Evolutionary conservation across 83 land plant species (phyloP), one percentile per base, ranked within the genome.

Genomic region (Picea mariana): DNA sequence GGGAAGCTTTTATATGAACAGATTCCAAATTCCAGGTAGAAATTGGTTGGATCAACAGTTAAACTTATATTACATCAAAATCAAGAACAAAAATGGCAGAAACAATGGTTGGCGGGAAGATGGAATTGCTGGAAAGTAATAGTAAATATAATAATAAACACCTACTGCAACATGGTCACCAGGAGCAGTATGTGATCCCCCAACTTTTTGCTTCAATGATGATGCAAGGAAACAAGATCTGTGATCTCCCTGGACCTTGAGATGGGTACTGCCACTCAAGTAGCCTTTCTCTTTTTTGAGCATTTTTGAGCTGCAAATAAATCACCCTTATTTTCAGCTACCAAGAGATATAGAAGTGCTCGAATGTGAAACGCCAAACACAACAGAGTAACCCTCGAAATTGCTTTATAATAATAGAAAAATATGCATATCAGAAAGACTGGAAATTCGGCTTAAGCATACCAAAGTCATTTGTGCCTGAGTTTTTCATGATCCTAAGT

Each of bases 391-490:
- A 24, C 27, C 49, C 27, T 47, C 13, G 16, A 75, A 75, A 2
- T 17, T 71, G 8, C 72, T 20, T 40, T 20, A 21, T 20, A 49
- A 75, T 44, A 8, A 49, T 44, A n/a, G 6, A 21, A n/a, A 75
- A 75, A 75, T 68, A 20, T 16, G 42, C 38, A 8, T 21, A 7
- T 44, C 6, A 9, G 52, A 75, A 21, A 21, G 0, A 23, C 8
- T 75, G 18, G 15, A 75, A 75, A 11, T 11, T 75, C 4, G 27
- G 13, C 24, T 49, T 75, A 11, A 23, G 55, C 83, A 79, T 86
- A 90, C 94, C 88, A 92, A n/a, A n/a, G n/a, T n/a, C n/a, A n/a
- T n/a, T n/a, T n/a, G n/a, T n/a, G n/a, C n/a, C n/a, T n/a, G n/a
- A n/a, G n/a, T n/a, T n/a, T n/a, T n/a, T n/a, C n/a, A n/a, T n/a